Conservation (phyloP, 2,329 filamentous ascomycete species). For the Annulohypoxylon truncatum region DNA sequence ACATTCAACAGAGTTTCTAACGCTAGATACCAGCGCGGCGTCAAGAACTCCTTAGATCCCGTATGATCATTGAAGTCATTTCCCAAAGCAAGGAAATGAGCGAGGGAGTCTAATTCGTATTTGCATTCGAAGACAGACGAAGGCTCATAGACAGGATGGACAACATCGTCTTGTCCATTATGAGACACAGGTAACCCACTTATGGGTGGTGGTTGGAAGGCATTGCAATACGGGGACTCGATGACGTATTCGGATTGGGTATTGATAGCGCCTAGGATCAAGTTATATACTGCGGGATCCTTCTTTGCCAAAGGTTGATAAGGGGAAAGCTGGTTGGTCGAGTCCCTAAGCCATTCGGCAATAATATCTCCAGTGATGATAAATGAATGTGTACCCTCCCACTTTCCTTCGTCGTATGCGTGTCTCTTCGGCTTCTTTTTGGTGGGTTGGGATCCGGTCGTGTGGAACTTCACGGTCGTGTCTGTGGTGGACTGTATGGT, state of each 20-base stretch:
- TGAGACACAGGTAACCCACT: conserved; percentile 76
- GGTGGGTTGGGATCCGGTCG: conserved; percentile 71
- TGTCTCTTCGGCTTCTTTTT: conserved; percentile 49
- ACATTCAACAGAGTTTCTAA: conserved; percentile 79
- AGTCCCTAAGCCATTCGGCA: conserved; percentile 91
- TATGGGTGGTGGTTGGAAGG: conserved; percentile 92
- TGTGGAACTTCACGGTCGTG: conserved; percentile 90
- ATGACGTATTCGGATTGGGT: conserved; percentile 97
- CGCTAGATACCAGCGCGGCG: conserved; percentile 80
- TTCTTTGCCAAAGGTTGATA: conserved; percentile 88
- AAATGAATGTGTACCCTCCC: conserved; percentile 90
- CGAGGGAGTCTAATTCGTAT: conserved; percentile 96
- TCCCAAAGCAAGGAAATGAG: conserved; percentile 85
- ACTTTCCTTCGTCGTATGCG: conserved; percentile 69
- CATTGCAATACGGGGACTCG: conserved; percentile 95
- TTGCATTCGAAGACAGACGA: conserved; percentile 96
- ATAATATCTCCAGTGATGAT: conserved; percentile 90
- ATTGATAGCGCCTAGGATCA: conserved; percentile 94
- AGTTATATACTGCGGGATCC: conserved; percentile 78
- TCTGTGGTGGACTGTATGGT: conserved; percentile 76
- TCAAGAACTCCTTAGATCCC: conserved; percentile 81
- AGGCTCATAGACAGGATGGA: conserved; percentile 89
- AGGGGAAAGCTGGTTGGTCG: conserved; percentile 90
- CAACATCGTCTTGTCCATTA: conserved; percentile 84
- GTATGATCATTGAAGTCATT: conserved; percentile 91